Conservation (phyloP, 2,329 filamentous ascomycete species). For the Botrytis aclada region DNA sequence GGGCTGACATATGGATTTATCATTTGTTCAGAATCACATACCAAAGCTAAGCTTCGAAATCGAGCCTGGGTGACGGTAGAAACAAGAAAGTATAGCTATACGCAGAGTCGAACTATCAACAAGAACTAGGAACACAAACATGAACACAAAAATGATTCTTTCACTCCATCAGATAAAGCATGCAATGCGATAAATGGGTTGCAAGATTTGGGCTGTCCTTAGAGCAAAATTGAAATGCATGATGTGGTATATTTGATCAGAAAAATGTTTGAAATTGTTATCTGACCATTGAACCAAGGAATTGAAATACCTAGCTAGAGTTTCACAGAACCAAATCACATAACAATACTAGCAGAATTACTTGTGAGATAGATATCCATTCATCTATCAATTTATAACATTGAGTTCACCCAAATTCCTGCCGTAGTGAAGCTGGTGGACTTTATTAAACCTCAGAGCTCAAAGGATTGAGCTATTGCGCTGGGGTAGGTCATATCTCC, state of each 20-base stretch:
- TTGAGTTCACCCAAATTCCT: neutral
- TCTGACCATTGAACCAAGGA: neutral
- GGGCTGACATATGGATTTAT: neutral
- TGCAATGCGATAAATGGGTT: too few species aligned
- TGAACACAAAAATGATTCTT: neutral
- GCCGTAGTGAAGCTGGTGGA: neutral
- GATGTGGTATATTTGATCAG: neutral
- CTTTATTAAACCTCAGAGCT: neutral
- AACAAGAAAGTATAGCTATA: neutral
- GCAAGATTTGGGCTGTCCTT: neutral
- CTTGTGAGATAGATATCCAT: conserved; percentile 3
- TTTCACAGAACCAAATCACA: neutral
- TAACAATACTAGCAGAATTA: neutral
- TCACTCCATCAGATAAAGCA: neutral
- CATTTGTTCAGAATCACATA: neutral
- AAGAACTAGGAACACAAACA: neutral
- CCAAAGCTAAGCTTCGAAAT: neutral
- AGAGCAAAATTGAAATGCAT: neutral
- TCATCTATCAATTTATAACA: conserved; percentile 6
- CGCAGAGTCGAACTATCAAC: neutral
- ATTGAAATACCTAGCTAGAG: too few species aligned
- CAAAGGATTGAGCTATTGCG: neutral
- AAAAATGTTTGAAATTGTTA: neutral
- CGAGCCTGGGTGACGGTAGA: neutral
- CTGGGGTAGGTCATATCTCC: neutral